A percentile compares a stretch with the other conserved stretches of the same genome.
These are phyloP conservation scores for Cyclostephanos tholiformis DNA, from an alignment of 108 stramenopile genomes.

Conservation along the genomic window DNA sequence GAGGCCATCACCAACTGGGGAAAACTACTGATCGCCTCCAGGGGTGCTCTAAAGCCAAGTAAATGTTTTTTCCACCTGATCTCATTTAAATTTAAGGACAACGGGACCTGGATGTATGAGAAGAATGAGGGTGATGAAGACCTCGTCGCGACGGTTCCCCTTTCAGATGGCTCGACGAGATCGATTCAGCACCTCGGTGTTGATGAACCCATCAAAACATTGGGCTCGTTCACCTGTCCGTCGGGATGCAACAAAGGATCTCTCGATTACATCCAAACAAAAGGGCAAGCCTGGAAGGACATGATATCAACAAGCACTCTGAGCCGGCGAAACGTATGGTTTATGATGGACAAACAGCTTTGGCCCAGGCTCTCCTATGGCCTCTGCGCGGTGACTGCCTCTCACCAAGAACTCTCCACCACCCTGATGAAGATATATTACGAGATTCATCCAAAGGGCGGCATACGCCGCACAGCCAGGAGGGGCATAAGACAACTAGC, in stretches of 20 bases:
- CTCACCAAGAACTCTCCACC: not conserved
- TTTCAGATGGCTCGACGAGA: slow-evolving; percentile 10
- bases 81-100: not conserved
- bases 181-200: slow-evolving; percentile 16
- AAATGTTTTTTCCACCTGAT: slow-evolving; percentile 25
- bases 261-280: slow-evolving; percentile 4
- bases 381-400: not conserved
- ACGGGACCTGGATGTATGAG: slow-evolving; percentile 22
- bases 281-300: slow-evolving; percentile 9
- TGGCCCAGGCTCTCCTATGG: slow-evolving; percentile 25
- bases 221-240: slow-evolving; percentile 6
- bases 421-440: not conserved
- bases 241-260: not conserved
- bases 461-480: not conserved
- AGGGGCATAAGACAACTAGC: not conserved
- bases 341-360: not conserved
- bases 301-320: not conserved
- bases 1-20: slow-evolving; percentile 15
- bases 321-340: slow-evolving; percentile 17
- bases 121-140: slow-evolving; percentile 4
- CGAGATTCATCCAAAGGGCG: no score
- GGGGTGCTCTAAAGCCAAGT: slow-evolving; percentile 10
- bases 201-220: slow-evolving; percentile 2
- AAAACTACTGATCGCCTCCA: slow-evolving; percentile 13
- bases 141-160: slow-evolving; percentile 5